Conservation (phyloP, 2,329 filamentous ascomycete genomes). For the Aspergillus chevalieri region DNA sequence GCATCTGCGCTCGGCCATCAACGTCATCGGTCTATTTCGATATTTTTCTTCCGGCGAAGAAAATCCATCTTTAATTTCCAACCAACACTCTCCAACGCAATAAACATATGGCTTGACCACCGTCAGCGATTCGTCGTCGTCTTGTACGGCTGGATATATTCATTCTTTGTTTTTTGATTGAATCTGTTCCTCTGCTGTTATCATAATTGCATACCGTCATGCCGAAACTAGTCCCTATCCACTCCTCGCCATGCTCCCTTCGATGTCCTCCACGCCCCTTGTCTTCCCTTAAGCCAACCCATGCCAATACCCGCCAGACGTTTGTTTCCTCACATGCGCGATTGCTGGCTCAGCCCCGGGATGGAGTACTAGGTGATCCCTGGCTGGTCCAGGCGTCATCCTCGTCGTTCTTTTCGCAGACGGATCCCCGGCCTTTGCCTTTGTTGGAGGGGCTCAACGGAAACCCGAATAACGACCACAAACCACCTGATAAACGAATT, state of each 20-base stretch:
- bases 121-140: slow-evolving; percentile 1
- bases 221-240: slow-evolving; percentile 20
- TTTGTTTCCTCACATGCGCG: slow-evolving; percentile 24
- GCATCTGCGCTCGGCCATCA: background rate
- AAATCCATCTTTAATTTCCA: background rate
- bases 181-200: background rate
- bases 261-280: slow-evolving; percentile 5
- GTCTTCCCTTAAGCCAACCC: background rate
- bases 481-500: slow-evolving; percentile 53
- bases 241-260: slow-evolving; percentile 7
- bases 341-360: slow-evolving; percentile 31
- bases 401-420: slow-evolving; percentile 20
- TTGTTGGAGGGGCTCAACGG: slow-evolving; percentile 18
- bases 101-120: slow-evolving; percentile 4
- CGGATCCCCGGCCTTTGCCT: slow-evolving; percentile 12
- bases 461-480: slow-evolving; percentile 32
- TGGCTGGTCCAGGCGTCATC: slow-evolving; percentile 24
- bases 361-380: slow-evolving; percentile 30
- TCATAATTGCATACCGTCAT: slow-evolving; percentile 12
- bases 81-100: background rate
- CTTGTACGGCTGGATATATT: slow-evolving; percentile 2
- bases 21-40: background rate
- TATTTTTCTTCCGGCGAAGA: background rate
- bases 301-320: slow-evolving; percentile 11
- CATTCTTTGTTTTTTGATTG: background rate